Evolutionary conservation across 2,329 filamentous ascomycete species (phyloP).

Genomic region (Aspergillus fijiensis): DNA sequence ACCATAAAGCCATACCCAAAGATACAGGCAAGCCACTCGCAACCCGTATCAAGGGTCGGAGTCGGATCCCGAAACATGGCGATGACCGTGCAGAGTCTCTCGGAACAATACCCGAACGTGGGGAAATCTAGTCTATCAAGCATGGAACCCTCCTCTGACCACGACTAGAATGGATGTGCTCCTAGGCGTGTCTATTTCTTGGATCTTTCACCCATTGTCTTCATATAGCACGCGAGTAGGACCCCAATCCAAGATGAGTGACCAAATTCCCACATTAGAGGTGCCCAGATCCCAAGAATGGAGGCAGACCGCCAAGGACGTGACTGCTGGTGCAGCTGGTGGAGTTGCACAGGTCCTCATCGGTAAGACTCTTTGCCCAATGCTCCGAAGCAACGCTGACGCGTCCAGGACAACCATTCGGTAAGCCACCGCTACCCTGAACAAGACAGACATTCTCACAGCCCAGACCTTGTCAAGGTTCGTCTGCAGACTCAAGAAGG

Average conservation of each 20-base stretch:
- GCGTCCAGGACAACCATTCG: neutral
- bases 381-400: neutral
- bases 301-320: neutral
- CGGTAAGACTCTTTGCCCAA: neutral
- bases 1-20: too few relatives aligned
- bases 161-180: too few relatives aligned
- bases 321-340: neutral
- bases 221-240: neutral
- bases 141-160: neutral
- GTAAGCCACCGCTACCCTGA: neutral
- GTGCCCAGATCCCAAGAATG: neutral
- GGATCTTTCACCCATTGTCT: neutral
- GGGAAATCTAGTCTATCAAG: neutral
- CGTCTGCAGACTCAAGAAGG: constrained; percentile 85
- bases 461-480: constrained; percentile 83
- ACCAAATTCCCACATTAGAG: neutral
- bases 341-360: neutral
- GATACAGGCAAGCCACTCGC: neutral
- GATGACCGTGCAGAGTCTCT: neutral
- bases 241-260: neutral
- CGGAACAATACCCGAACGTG: neutral
- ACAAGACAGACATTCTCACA: neutral
- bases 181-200: neutral
- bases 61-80: neutral
- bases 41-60: neutral